Evolutionary conservation across 257 asterid genomes (phyloP), one percentile per base, ranked within the genome.

Genomic region (Penstemon davidsonii): DNA sequence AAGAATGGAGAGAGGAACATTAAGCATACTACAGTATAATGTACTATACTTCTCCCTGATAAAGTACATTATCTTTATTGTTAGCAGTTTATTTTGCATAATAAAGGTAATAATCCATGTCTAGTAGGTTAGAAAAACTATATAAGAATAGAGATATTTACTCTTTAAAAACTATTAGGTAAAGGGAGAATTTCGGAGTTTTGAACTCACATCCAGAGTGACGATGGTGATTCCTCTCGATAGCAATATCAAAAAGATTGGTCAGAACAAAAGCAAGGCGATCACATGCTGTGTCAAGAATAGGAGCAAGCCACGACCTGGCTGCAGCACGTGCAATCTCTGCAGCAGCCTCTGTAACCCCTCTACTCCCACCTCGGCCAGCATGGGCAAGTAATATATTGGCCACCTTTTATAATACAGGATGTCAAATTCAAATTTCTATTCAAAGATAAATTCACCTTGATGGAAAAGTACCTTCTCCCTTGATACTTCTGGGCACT

Each of bases 291-390:
- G 92, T 83, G 67, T 90, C 96, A 72, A 93, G 96, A 78, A 93
- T 96, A 73, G 96, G 97, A 67, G 97, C 88, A 58, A 93, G 95
- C 97, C 97, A 90, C 1, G 97, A 82, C 76, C 83, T 86, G 56
- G 99, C 97, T 72, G 97, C 91, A 76, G 97, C 85, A 57, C 95
- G 95, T 56, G 97, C 97, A 67, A 93, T 93, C 84, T 90, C 96
- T 58, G 97, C 99, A 81, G 97, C 99, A 69, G 99, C 99, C 84
- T 93, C 97, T 60, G 88, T 67, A 71, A 86, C 69, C 64, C 99
- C 99, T 79, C 89, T 80, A 70, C 78, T 84, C 73, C 97, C 97
- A 62, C 92, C 90, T 69, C 93, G 86, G 36, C 97, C 95, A 74
- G 97, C 94, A 77, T 87, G 99, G 4, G 99, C 99, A 69, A 91